These are phyloP conservation scores for Penicillium hordei DNA, from an alignment of 2,329 filamentous ascomycete genomes.

Conservation along the genomic window DNA sequence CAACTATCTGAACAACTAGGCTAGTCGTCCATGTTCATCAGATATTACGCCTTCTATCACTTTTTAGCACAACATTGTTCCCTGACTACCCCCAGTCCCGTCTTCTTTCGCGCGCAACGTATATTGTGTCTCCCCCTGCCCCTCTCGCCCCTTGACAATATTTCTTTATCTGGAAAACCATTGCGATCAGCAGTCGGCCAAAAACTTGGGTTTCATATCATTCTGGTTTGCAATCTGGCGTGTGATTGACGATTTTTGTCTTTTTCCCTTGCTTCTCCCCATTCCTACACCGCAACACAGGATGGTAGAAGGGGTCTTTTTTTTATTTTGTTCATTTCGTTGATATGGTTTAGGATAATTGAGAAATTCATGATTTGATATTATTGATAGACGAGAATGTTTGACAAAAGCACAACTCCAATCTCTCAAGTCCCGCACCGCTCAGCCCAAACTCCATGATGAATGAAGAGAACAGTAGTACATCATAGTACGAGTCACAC, in stretches of 20 bases:
- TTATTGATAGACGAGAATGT: constrained; percentile 12
- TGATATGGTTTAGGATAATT: constrained; percentile 26
- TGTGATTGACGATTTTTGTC: constrained; percentile 12
- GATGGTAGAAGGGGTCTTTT: constrained; percentile 9
- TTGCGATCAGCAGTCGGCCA: constrained; percentile 7
- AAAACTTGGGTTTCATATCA: constrained; percentile 14
- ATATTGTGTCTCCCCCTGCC: constrained; percentile 13
- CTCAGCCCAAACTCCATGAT: constrained; percentile 18
- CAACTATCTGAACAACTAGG: constrained; percentile 51
- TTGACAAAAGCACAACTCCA: neutral
- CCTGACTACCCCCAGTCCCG: constrained; percentile 12
- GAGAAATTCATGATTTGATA: constrained; percentile 23
- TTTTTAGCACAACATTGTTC: constrained; percentile 24
- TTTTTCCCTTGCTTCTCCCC: constrained; percentile 7
- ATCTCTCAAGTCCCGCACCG: neutral
- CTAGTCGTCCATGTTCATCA: constrained; percentile 4
- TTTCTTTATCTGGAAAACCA: constrained; percentile 6
- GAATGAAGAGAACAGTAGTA: constrained; percentile 23
- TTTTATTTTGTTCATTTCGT: constrained; percentile 14
- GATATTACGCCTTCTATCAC: constrained; percentile 16
- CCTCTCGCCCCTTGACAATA: constrained; percentile 3
- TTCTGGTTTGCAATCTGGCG: constrained; percentile 10
- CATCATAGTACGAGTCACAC: constrained; percentile 10
- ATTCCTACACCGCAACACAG: constrained; percentile 12
- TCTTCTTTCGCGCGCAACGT: constrained; percentile 13